Percentiles rank a stretch among this genome's conserved stretches.
Conservation (phyloP, 2,329 filamentous ascomycete genomes). For the Didymella lethalis region DNA sequence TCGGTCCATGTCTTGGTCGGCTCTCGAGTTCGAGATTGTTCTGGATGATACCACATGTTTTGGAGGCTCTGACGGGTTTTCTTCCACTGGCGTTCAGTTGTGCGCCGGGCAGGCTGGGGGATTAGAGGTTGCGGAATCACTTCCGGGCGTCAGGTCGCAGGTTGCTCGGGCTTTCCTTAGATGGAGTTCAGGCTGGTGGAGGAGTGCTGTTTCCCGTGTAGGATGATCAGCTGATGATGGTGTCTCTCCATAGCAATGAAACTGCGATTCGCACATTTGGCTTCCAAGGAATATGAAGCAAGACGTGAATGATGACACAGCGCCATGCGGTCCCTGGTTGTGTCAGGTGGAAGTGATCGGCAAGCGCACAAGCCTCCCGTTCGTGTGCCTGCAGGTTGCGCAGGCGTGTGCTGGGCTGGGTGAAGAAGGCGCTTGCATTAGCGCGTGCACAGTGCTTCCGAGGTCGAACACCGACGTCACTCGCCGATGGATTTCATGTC, state of each 20-base stretch:
- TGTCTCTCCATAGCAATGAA: slow-evolving; percentile 24
- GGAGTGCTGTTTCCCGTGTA: slow-evolving; percentile 22
- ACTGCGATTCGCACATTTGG: neutral
- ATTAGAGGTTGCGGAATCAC: slow-evolving; percentile 29
- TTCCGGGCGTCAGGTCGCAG: slow-evolving; percentile 26
- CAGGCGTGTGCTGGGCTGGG: slow-evolving; percentile 8
- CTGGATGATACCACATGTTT: slow-evolving; percentile 47
- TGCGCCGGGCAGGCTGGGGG: slow-evolving; percentile 26
- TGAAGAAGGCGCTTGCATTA: slow-evolving; percentile 26
- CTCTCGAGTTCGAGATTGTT: slow-evolving; percentile 17
- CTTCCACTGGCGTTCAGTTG: slow-evolving; percentile 38
- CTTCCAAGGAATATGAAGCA: neutral
- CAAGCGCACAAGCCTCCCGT: slow-evolving; percentile 22
- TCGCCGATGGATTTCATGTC: slow-evolving; percentile 31
- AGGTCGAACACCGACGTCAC: slow-evolving; percentile 39
- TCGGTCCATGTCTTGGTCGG: slow-evolving; percentile 24
- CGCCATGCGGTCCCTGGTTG: slow-evolving; percentile 4
- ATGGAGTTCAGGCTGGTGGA: slow-evolving; percentile 10
- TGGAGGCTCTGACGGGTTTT: slow-evolving; percentile 30
- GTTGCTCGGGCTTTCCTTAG: slow-evolving; percentile 9
- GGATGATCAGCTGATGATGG: slow-evolving; percentile 26
- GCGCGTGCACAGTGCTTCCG: slow-evolving; percentile 31
- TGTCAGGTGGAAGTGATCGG: slow-evolving; percentile 19
- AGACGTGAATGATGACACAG: neutral
- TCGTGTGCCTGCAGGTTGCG: slow-evolving; percentile 22